Percentiles rank a stretch among this genome's conserved stretches.
Evolutionary conservation across 2,329 filamentous ascomycete species (phyloP).

Genomic region (Immersiporthe knoxdaviesiana): DNA sequence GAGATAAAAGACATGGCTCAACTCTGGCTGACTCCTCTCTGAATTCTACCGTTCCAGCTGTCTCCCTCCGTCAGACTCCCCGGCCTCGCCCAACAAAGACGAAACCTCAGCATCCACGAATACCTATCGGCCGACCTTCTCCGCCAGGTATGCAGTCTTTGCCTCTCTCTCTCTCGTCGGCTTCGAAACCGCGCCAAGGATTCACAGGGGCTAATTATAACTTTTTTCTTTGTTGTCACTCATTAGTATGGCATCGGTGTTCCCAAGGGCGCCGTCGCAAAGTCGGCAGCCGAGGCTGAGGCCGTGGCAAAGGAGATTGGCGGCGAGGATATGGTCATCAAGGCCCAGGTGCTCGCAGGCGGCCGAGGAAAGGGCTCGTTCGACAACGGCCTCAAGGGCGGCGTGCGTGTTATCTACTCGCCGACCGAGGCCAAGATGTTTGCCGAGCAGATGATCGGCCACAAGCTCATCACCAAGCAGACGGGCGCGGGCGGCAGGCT

Average conservation of each 20-base stretch:
- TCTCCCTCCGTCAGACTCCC: constrained; percentile 60
- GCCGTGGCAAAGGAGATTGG: constrained; percentile 87
- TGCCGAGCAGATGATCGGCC: constrained; percentile 98
- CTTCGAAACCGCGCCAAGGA: constrained; percentile 17
- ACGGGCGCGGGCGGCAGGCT: constrained; percentile 90
- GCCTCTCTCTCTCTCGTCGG: not conserved
- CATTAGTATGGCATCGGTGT: constrained; percentile 92
- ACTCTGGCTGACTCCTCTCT: constrained; percentile 30
- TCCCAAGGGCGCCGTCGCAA: constrained; percentile 86
- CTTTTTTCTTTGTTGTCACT: constrained; percentile 4
- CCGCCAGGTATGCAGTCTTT: constrained; percentile 59
- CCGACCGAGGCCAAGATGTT: constrained; percentile 96
- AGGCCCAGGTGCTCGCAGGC: constrained; percentile 97
- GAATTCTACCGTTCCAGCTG: constrained; percentile 40
- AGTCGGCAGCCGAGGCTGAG: constrained; percentile 84
- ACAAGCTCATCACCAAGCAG: constrained; percentile 99
- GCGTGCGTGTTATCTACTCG: constrained; percentile 98
- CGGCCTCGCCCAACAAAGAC: constrained; percentile 74
- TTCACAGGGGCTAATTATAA: constrained; percentile 32
- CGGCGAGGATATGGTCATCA: constrained; percentile 98
- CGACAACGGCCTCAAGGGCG: constrained; percentile 98
- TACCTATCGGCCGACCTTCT: constrained; percentile 94
- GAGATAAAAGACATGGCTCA: not conserved
- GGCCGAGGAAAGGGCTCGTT: constrained; percentile 97
- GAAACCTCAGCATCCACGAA: constrained; percentile 96